Base-by-base conservation (phyloP, 768 basidiomycete species). In the Agrocybe praecox region DNA sequence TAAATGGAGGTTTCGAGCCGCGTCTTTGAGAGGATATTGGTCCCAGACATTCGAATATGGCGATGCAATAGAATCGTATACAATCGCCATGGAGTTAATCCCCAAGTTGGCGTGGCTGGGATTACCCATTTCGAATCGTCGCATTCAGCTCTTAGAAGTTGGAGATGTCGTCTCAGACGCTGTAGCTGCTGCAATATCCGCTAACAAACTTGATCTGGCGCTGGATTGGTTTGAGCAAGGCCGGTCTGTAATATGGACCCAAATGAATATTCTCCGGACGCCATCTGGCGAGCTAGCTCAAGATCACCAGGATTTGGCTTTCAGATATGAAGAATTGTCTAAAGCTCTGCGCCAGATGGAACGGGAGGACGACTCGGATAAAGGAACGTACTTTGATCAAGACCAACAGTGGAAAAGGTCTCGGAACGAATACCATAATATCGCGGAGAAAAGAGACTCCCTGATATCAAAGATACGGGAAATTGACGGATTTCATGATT, bases 401-500 rank as follows among this genome's bases (percentile, higher is more conserved):
- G 53, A 55, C 26, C 18, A 49, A 2, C 40, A 56, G 9, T 34
- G 36, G 2, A 26, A 58, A 45, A 48, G 45, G 19, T 49, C 47
- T 6, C 49, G 49, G 0, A 24, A 46, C 6, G 17, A 42, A n/a
- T 57, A 65, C 24, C 57, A 53, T n/a, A 49, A 56, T 36, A 46
- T 68, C 11, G 62, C 61, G 1, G 32, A 59, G 9, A 60, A 65
- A 46, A 51, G 65, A 49, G 61, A 67, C 3, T 19, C 49, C 12
- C 42, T 65, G 15, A 46, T 69, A 1, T 33, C 29, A 1, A n/a
- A 60, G 18, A 61, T 64, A 15, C 61, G 65, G 17, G 15, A 14
- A 14, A 14, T 69, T 2, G 42, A 47, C 18, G 60, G 62, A 8
- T 68, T 69, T 29, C 53, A 62, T 5, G 47, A 57, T 22, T 63